Evolutionary conservation across 73 alveolate genomes (phyloP), one percentile per base, ranked within the genome.

Genomic region (Paramecium tetraurelia): DNA sequence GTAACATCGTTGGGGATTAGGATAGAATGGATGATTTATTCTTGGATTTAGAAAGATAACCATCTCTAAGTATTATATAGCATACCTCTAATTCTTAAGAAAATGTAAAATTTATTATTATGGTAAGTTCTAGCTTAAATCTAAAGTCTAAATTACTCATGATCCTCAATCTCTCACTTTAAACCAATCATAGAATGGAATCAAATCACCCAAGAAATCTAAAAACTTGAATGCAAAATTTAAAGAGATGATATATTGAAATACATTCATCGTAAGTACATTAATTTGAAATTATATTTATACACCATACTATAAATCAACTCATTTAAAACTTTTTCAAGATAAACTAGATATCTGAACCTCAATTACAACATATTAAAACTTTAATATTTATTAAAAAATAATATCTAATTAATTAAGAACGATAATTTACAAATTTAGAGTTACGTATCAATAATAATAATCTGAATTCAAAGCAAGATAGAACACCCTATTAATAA

Each of bases 11-110:
- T 63, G 84, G 84, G 21, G 84, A 63, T 63, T 63, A 27, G 12
- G 84, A 63, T 63, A 63, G 84, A 63, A 63, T 63, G 84, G 84
- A 63, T 63, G 84, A 63, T 33, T 63, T 63, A 27, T 63, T 31
- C 46, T 63, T 31, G 14, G 84, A 63, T 31, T 63, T 63, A 22
- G 84, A 63, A 14, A 63, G 46, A 63, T 63, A 63, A 63, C 11
- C 46, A 12, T 63, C 84, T 63, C 16, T 63, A 18, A 27, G 31
- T 11, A 22, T 48, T 33, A 24, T 63, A 3, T 31, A 63, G 12
- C 84, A 27, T 2, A 27, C 84, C 20, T 11, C 50, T 27, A 24
- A 3, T 12, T 63, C 9, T 22, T 20, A 63, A 63, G 84, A 63
- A 27, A 63, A 63, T 63, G 84, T 63, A 63, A 63, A 63, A 63